phyloP scores from a whole-genome alignment of 2,329 filamentous ascomycete species.

The Didymella segeticola region DNA sequence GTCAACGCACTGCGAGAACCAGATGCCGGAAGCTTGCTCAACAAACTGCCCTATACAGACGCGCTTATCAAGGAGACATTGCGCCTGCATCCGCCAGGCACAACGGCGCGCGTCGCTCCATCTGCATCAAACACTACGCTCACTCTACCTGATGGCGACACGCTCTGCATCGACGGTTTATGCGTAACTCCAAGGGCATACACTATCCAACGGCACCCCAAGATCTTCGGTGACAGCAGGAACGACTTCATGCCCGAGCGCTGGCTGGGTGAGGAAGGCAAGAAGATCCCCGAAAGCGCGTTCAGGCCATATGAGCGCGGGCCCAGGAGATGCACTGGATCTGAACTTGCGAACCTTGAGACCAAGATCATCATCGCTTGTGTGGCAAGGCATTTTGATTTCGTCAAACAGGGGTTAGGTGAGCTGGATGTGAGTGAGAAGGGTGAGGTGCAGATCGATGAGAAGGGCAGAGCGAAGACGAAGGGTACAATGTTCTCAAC shows the following conservation, averaged over 20 bases:
- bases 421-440: conserved; percentile 18
- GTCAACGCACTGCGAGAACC: neutral
- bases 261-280: conserved; percentile 21
- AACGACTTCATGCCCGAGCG: conserved; percentile 34
- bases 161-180: conserved; percentile 19
- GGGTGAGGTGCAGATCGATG: conserved; percentile 5
- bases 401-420: conserved; percentile 42
- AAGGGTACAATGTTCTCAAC: conserved; percentile 16
- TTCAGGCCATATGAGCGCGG: conserved; percentile 63
- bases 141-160: conserved; percentile 17
- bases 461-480: conserved; percentile 8
- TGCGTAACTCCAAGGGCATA: conserved; percentile 22
- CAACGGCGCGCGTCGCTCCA: conserved; percentile 24
- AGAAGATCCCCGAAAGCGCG: conserved; percentile 50
- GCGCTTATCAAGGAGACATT: conserved; percentile 55
- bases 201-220: conserved; percentile 25
- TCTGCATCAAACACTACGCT: conserved; percentile 14
- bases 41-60: conserved; percentile 51
- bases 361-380: conserved; percentile 58
- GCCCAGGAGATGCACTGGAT: conserved; percentile 61
- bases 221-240: conserved; percentile 19
- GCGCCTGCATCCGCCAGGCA: conserved; percentile 49
- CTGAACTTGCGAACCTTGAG: conserved; percentile 61
- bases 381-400: conserved; percentile 56
- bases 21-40: neutral